A percentile compares a stretch with the other conserved stretches of the same genome.
Conservation (phyloP, 1,284 basidiomycete genomes). For the Trametes versicolor region DNA sequence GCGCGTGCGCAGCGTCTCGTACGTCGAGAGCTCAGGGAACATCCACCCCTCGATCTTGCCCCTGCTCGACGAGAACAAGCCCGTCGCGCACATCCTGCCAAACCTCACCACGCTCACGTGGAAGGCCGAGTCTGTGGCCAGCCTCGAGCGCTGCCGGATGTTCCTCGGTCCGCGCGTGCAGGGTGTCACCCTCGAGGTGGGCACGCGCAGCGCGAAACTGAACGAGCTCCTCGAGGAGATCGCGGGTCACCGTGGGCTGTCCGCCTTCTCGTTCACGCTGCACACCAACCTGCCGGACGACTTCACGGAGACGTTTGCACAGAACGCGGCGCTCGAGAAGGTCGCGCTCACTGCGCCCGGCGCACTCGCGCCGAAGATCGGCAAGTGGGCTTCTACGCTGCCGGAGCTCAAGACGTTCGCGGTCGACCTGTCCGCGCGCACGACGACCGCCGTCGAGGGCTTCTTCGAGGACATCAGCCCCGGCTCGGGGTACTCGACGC, state of each 20-base stretch:
- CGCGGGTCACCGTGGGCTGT: conserved; percentile 66
- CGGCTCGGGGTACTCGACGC: conserved; percentile 72
- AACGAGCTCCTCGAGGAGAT: conserved; percentile 69
- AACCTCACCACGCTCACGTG: conserved; percentile 73
- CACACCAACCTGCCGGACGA: conserved; percentile 73
- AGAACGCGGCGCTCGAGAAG: conserved; percentile 67
- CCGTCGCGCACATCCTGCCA: conserved; percentile 70
- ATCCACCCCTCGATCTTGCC: conserved; percentile 72
- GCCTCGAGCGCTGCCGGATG: conserved; percentile 66
- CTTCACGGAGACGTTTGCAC: conserved; percentile 69
- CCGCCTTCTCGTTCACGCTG: conserved; percentile 73
- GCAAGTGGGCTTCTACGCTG: conserved; percentile 72
- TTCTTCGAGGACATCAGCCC: conserved; percentile 77
- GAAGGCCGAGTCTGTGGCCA: conserved; percentile 72
- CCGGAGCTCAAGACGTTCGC: conserved; percentile 68
- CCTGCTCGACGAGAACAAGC: conserved; percentile 68
- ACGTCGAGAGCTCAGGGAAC: conserved; percentile 71
- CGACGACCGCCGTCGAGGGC: conserved; percentile 72
- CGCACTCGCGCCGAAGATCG: conserved; percentile 70
- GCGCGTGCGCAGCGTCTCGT: conserved; percentile 71
- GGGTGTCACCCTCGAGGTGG: conserved; percentile 68
- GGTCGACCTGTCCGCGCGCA: conserved; percentile 74
- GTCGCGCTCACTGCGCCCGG: conserved; percentile 75
- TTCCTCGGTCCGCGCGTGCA: conserved; percentile 73
- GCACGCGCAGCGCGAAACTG: conserved; percentile 63